Evolutionary conservation across 768 basidiomycete species (phyloP).

Genomic region (Amanita subjunquillea): DNA sequence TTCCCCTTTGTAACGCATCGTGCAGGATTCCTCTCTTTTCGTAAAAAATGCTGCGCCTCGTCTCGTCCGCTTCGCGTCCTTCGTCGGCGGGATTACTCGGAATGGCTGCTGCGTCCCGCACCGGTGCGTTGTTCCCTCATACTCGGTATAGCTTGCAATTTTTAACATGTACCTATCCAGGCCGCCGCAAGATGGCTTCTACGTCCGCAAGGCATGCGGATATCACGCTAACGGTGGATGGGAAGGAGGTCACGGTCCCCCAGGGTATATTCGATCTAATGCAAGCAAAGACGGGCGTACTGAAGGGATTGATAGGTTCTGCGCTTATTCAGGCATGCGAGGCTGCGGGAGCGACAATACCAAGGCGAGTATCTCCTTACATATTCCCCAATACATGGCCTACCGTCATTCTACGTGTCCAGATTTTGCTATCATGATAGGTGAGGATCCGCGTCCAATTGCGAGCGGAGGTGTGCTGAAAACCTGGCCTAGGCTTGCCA

Average conservation of each 20-base stretch:
- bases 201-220: slow-evolving; percentile 60
- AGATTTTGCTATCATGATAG: slow-evolving; percentile 86
- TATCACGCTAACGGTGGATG: slow-evolving; percentile 91
- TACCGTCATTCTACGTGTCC: slow-evolving; percentile 6
- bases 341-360: slow-evolving; percentile 74
- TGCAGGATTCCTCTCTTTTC: neutral
- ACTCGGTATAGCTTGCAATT: no score
- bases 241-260: slow-evolving; percentile 94
- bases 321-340: slow-evolving; percentile 97
- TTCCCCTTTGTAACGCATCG: neutral
- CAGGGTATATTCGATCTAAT: slow-evolving; percentile 51
- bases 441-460: slow-evolving; percentile 22
- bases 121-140: slow-evolving; percentile 13
- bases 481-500: slow-evolving; percentile 56
- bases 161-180: slow-evolving; percentile 19
- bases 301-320: slow-evolving; percentile 43
- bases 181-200: slow-evolving; percentile 53
- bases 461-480: neutral
- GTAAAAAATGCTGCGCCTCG: slow-evolving; percentile 53
- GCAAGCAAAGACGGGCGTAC: neutral
- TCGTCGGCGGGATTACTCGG: slow-evolving; percentile 62
- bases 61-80: slow-evolving; percentile 48
- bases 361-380: slow-evolving; percentile 37
- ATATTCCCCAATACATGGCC: slow-evolving; percentile 10
- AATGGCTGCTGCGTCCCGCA: slow-evolving; percentile 34